Conservation (phyloP, 2,329 filamentous ascomycete genomes). For the Sporothrix dimorphospora region DNA sequence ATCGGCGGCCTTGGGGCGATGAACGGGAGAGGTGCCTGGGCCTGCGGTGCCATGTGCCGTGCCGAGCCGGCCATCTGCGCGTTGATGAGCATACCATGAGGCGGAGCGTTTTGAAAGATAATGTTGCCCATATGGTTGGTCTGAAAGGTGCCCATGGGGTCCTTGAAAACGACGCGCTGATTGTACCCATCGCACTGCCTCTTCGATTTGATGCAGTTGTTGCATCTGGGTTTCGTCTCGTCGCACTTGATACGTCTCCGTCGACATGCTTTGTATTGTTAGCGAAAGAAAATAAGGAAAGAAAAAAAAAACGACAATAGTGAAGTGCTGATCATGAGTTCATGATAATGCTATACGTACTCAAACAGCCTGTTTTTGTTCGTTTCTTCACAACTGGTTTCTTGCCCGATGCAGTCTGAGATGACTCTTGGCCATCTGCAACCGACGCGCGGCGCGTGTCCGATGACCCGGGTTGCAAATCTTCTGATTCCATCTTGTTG, state of each 20-base stretch:
- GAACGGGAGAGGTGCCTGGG: conserved; percentile 46
- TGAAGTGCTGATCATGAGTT: conserved; percentile 6
- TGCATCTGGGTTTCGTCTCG: conserved; percentile 80
- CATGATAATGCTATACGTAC: conserved; percentile 54
- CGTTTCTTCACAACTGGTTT: conserved; percentile 63
- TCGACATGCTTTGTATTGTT: conserved; percentile 69
- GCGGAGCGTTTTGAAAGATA: conserved; percentile 50
- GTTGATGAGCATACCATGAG: conserved; percentile 50
- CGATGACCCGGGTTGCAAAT: neutral
- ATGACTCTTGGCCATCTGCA: conserved; percentile 13
- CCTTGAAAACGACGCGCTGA: conserved; percentile 79
- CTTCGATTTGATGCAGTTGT: conserved; percentile 86
- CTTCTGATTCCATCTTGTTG: neutral
- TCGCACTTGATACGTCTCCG: conserved; percentile 97
- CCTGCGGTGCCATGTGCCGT: conserved; percentile 43
- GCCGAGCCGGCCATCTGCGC: conserved; percentile 47
- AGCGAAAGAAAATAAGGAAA: conserved; percentile 9
- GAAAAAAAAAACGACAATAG: neutral
- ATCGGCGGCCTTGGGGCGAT: conserved; percentile 58
- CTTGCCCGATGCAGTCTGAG: conserved; percentile 42
- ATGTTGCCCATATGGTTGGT: conserved; percentile 50
- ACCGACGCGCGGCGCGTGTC: neutral
- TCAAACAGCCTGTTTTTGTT: conserved; percentile 92
- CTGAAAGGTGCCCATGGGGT: conserved; percentile 65
- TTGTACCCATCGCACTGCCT: conserved; percentile 83